A percentile compares a stretch with the other conserved stretches of the same genome.
Evolutionary conservation across 78 protist genomes (phyloP).

Genomic region (Dictyostelium firmibasis): DNA sequence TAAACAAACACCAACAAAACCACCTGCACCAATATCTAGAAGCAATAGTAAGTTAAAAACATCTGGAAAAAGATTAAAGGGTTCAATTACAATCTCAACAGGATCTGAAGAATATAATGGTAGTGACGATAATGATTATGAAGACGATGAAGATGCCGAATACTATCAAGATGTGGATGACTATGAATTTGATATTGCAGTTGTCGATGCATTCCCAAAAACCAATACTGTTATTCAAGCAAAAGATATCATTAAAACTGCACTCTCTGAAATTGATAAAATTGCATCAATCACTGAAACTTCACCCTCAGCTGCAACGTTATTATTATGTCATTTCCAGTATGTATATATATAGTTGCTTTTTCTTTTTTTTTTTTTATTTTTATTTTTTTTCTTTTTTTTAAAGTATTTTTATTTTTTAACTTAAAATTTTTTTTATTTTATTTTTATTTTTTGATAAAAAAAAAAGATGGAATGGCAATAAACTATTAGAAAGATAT

Average conservation of each 20-base stretch:
- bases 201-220: constrained; percentile 7
- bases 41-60: neutral
- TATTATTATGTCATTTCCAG: constrained; percentile 41
- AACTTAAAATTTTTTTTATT: neutral
- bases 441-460: too few relatives aligned
- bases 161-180: constrained; percentile 73
- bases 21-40: neutral
- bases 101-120: constrained; percentile 7
- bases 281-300: constrained; percentile 46
- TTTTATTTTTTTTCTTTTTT: neutral
- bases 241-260: constrained; percentile 3
- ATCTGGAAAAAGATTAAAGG: neutral
- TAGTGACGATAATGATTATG: neutral
- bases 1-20: neutral
- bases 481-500: constrained; percentile 55
- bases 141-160: constrained; percentile 25
- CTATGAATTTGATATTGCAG: constrained; percentile 44
- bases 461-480: constrained; percentile 50
- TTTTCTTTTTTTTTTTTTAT: neutral
- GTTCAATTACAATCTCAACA: neutral
- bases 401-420: neutral
- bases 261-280: constrained; percentile 46
- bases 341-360: neutral
- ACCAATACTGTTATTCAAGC: constrained; percentile 37
- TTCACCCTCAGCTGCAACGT: constrained; percentile 58